A percentile compares a stretch with the other conserved stretches of the same genome.
phyloP scores from a whole-genome alignment of 2,329 filamentous ascomycete genomes.

The Xylariales sp. region DNA sequence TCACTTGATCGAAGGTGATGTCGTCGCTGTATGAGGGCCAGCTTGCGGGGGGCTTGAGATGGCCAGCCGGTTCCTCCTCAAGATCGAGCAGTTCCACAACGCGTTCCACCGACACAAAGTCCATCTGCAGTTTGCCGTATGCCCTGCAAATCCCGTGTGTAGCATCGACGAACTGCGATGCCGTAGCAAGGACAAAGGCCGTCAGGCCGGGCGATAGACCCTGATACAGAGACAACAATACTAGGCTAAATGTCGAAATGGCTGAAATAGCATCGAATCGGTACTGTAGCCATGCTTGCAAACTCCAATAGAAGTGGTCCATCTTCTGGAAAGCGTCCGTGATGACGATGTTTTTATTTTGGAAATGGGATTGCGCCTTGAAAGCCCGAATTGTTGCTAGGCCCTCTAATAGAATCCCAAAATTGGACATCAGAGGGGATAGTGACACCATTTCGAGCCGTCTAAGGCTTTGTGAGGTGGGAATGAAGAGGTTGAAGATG shows the following conservation, averaged over 20 bases:
- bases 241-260: constrained; percentile 77
- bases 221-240: constrained; percentile 78
- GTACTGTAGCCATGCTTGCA: constrained; percentile 86
- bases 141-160: constrained; percentile 81
- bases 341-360: constrained; percentile 80
- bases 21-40: constrained; percentile 81
- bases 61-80: constrained; percentile 77
- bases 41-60: constrained; percentile 74
- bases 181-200: constrained; percentile 83
- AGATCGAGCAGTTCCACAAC: constrained; percentile 84
- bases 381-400: constrained; percentile 89
- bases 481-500: constrained; percentile 82
- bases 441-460: constrained; percentile 90
- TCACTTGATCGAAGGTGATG: constrained; percentile 80
- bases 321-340: constrained; percentile 93
- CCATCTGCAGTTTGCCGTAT: constrained; percentile 89
- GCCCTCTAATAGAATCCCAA: constrained; percentile 86
- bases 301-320: constrained; percentile 94
- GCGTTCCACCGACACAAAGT: constrained; percentile 90
- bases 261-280: constrained; percentile 81
- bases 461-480: constrained; percentile 83
- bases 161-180: constrained; percentile 73
- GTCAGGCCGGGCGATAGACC: constrained; percentile 82
- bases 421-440: constrained; percentile 90
- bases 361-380: constrained; percentile 80